Base-by-base conservation (phyloP, 208 protist genomes). In the Leishmania tropica region DNA sequence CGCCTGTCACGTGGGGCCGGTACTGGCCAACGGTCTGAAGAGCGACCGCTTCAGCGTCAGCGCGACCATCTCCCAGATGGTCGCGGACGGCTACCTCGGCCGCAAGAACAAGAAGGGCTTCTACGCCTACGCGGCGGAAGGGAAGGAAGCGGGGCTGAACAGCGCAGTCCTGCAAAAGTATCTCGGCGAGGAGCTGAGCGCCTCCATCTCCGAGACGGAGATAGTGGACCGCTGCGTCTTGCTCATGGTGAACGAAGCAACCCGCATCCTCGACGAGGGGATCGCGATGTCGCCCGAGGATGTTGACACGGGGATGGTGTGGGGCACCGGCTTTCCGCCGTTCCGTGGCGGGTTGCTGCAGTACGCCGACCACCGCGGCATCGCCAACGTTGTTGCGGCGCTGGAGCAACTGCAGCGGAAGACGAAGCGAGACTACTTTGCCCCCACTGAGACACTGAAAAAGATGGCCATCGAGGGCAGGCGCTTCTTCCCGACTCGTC, bases 51-150 rank as follows among this genome's bases (percentile, higher is more conserved):
- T 96, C 85, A 79, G 70, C 58, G 88, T 95, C 10, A 85, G 72
- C 48, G 37, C 85, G 6, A 56, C 80, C 19, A 84, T 97, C 79
- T 54, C 82, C 37, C 80, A 92, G 31, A 94, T 98, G 94, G 47
- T 89, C 24, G 81, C 80, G 28, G 88, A 90, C 76, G 92, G 92
- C 40, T 82, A 89, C 53, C 89, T 94, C 42, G 97, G 97, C 24
- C 93, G 93, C 74, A 99, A 99, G 87, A 93, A 89, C 81, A 87
- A 87, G 67, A 96, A 94, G 77, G 97, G 97, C 71, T 97, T 98
- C 85, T 98, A 96, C 88, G 51, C 85, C 35, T 99, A 98, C 85
- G 83, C 93, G 45, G 72, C 71, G n/a, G 90, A 90, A 31, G 91
- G 92, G 37, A 95, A 95, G 83, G 87, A 95, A 65, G 87, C 42